A percentile compares a stretch with the other conserved stretches of the same genome.
These are phyloP conservation scores for Teunomyces pallodes DNA, from an alignment of 805 yeast species.

Conservation along the genomic window DNA sequence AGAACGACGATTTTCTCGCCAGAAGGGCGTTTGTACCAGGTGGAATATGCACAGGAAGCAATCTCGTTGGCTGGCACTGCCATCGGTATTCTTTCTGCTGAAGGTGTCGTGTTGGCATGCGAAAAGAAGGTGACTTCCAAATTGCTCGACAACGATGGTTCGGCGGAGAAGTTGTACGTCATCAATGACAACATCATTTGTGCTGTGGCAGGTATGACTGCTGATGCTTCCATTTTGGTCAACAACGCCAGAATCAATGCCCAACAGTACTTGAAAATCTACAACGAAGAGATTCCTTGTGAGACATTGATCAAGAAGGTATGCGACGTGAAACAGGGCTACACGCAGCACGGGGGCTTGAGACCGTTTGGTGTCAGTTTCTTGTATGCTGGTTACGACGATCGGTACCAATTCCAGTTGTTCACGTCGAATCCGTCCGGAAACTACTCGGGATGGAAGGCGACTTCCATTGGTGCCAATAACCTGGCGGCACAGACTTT, in stretches of 20 bases:
- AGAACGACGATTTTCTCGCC: conserved; percentile 99
- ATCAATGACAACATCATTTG: conserved; percentile 81
- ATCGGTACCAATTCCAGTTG: conserved; percentile 82
- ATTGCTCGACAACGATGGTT: conserved; percentile 87
- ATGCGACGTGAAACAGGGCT: conserved; percentile 95
- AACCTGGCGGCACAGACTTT: conserved; percentile 94
- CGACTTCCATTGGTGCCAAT: conserved; percentile 95
- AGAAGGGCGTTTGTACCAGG: conserved; percentile 96
- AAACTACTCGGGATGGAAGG: conserved; percentile 97
- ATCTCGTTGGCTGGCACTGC: conserved; percentile 83
- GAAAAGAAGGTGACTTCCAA: conserved; percentile 94
- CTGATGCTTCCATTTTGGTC: conserved; percentile 91
- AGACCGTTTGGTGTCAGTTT: conserved; percentile 98
- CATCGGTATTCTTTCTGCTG: conserved; percentile 69
- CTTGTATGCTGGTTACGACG: conserved; percentile 94
- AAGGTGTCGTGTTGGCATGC: conserved; percentile 94
- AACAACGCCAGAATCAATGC: conserved; percentile 83
- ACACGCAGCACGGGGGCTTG: conserved; percentile 97
- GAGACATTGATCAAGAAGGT: conserved; percentile 83
- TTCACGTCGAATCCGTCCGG: conserved; percentile 97
- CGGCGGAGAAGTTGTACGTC: conserved; percentile 88
- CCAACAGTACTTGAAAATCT: conserved; percentile 79
- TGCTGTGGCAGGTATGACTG: conserved; percentile 97
- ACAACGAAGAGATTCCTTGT: conserved; percentile 92
- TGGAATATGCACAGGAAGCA: conserved; percentile 94